phyloP scores from a whole-genome alignment of 192 early-diverging fungal species.

The Pecoramyces ruminantium region DNA sequence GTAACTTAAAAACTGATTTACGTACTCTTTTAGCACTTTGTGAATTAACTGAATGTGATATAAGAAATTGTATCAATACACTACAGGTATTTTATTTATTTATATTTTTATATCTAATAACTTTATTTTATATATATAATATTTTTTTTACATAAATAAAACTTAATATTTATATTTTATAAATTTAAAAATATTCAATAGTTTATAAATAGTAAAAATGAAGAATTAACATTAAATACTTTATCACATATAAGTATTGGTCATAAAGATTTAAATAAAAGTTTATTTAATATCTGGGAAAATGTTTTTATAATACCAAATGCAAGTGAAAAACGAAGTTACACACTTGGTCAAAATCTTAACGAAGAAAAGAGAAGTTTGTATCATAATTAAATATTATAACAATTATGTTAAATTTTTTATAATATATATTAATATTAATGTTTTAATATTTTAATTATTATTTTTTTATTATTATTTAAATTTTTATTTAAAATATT shows the following conservation, averaged over 20 bases:
- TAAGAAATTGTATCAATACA: conserved; percentile 74
- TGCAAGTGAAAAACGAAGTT: not conserved
- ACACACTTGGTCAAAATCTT: not conserved
- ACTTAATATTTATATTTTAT: too few species aligned
- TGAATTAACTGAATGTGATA: conserved; percentile 68
- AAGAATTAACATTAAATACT: conserved; percentile 12
- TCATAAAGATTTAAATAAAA: conserved; percentile 61
- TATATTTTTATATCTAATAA: not conserved
- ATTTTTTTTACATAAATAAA: too few species aligned
- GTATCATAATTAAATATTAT: conserved; percentile 3
- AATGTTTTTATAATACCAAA: conserved; percentile 46
- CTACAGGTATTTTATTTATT: conserved; percentile 41
- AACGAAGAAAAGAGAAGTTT: conserved; percentile 1
- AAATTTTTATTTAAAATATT: too few species aligned
- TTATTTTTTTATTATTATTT: too few species aligned
- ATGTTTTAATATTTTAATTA: too few species aligned
- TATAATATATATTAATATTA: too few species aligned
- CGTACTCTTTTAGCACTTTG: conserved; percentile 56
- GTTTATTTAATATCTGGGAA: conserved; percentile 67
- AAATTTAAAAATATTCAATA: too few species aligned
- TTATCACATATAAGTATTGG: conserved; percentile 33
- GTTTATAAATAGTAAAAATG: too few species aligned
- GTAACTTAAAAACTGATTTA: conserved; percentile 54
- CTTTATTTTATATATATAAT: too few species aligned
- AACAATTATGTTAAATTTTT: too few species aligned